Evolutionary conservation across 441 rosid genomes (phyloP), one percentile per base, ranked within the genome.

Genomic region (Euphorbia schlechtendalii): DNA sequence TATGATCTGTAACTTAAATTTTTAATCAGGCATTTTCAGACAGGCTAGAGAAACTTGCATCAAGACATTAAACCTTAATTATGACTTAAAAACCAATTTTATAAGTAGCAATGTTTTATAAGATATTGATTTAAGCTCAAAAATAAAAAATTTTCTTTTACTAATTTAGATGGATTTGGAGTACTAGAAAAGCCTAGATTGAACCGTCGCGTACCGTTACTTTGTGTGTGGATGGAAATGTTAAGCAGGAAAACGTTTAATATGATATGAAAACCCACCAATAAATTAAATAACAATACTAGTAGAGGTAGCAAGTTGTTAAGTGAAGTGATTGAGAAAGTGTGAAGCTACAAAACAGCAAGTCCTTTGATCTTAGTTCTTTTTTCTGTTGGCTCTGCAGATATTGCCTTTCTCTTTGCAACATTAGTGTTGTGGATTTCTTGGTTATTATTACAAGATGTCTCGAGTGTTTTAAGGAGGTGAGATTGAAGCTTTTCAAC

Each of bases 401-500:
- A 65, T 60, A 77, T 25, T 38, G 82, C 79, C 71, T 71, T 78
- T 74, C 85, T 79, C 65, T 77, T 77, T 73, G 73, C 73, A 22
- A 59, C 54, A 8, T 12, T 72, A 56, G 36, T 72, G 30, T 3
- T 72, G 46, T 22, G 25, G 1, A 49, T 17, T 13, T 46, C n/a
- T 17, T 58, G 66, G 32, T 27, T 41, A 40, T 53, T 40, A 30
- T 3, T 25, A 45, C 66, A 69, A 5, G 73, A 38, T 12, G 58
- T 69, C 62, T 63, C 64, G 12, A 67, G 66, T 8, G 81, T 75
- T 59, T 76, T 81, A 74, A 82, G 36, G 25, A 86, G 70, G 65
- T 76, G 87, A 30, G 84, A 78, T 63, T 66, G 74, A 14, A 87
- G 85, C 69, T 81, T 83, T 70, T 76, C 78, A 41, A 85, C 80